Base-by-base conservation (phyloP, 108 stramenopile genomes). In the Cyclotella cryptica region DNA sequence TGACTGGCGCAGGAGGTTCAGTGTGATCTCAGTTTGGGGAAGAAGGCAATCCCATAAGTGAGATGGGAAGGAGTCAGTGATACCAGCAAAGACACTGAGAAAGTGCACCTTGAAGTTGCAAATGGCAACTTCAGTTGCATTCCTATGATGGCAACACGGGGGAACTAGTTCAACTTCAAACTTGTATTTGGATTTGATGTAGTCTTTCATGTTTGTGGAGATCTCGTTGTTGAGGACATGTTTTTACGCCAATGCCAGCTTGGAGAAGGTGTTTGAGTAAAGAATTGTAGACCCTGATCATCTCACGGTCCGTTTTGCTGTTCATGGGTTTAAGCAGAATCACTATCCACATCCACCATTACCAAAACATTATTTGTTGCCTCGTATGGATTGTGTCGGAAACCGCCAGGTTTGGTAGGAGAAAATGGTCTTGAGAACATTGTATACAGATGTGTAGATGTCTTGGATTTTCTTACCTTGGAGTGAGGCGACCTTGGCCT, bases 31-130 rank as follows among this genome's bases (percentile, higher is more conserved):
- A 0, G 78, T 73, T 62, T 89, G 88, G 1, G 78, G 80, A 8
- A 89, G 59, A 27, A 86, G 76, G 8, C 60, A 26, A 42, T 74
- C 72, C 84, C 81, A 83, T n/a, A 79, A 47, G 22, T 60, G 45
- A 13, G 74, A 7, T 29, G 84, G 87, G 40, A 88, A 88, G 22
- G 70, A 28, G 9, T 30, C 40, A 41, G 81, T 54, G 19, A 57
- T 57, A 1, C 69, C 39, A 42, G 60, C 42, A 17, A 88, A 64
- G 52, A 64, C 61, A 17, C 81, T 69, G 52, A 87, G 69, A 68
- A 87, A 85, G 47, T 85, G 84, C 13, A 69, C 71, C 46, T 81
- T 77, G 66, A 82, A 85, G 44, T 85, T 88, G 15, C 54, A 63
- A 17, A 88, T 88, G 14, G 85, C 85, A 24, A 62, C 49, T 46